A percentile compares a stretch with the other conserved stretches of the same genome.
phyloP scores from a whole-genome alignment of 129 eudicot species.

The Flaveria trinervia region DNA sequence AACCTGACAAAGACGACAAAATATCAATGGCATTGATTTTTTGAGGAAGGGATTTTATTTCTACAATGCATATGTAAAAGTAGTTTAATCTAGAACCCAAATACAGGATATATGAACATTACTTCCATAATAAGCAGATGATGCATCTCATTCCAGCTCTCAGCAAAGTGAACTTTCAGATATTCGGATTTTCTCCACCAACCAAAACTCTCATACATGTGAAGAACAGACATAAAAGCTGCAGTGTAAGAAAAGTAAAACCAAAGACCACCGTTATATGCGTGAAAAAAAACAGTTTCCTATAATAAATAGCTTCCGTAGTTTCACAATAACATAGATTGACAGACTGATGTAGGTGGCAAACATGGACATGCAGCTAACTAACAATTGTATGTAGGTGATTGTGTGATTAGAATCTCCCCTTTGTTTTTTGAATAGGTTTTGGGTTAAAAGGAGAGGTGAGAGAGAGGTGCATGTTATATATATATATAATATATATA shows the following conservation, averaged over 20 bases:
- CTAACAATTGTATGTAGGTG: neutral
- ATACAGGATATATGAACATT: conserved; percentile 30
- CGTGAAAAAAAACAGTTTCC: too few relatives aligned
- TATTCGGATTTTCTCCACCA: conserved; percentile 99
- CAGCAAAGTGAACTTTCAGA: conserved; percentile 96
- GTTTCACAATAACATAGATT: too few relatives aligned
- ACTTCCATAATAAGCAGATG: conserved; percentile 98
- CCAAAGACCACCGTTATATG: neutral
- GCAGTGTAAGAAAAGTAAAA: conserved; percentile 24
- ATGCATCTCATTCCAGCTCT: conserved; percentile 99
- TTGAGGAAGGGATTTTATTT: neutral
- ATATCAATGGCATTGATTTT: neutral
- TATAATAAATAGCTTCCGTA: too few relatives aligned
- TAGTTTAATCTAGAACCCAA: neutral
- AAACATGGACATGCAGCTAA: too few relatives aligned
- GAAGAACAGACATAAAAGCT: conserved; percentile 97
- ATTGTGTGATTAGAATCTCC: conserved; percentile 1
- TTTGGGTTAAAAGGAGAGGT: too few relatives aligned
- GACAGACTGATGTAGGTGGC: too few relatives aligned
- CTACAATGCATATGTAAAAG: neutral
- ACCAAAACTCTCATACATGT: conserved; percentile 92
- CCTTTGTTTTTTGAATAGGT: neutral
- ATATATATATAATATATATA: too few relatives aligned
- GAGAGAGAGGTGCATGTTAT: too few relatives aligned
- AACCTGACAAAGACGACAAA: neutral